Conservation (phyloP, 202 grass and related monocot species). For the Setaria italica region DNA sequence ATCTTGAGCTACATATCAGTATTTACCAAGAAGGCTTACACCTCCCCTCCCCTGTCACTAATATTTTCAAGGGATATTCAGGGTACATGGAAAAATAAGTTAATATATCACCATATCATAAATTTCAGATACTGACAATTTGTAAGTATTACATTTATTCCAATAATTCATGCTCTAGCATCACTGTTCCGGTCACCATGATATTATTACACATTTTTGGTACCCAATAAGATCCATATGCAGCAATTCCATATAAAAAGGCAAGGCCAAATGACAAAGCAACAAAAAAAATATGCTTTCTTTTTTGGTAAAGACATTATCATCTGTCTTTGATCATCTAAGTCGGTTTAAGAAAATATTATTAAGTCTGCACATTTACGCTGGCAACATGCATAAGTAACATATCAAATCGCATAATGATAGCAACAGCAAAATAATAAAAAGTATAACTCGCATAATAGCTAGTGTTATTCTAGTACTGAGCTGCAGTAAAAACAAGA, state of each 20-base stretch:
- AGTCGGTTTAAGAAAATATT: conserved; percentile 6
- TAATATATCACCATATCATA: not conserved
- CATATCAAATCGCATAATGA: conserved; percentile 10
- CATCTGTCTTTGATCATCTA: conserved; percentile 3
- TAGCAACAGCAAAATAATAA: not conserved
- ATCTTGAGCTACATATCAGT: not conserved
- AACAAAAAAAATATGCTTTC: not conserved
- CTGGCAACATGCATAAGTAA: conserved; percentile 19
- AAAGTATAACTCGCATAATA: not conserved
- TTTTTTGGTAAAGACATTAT: conserved; percentile 27
- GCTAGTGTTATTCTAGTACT: not conserved
- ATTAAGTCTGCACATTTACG: conserved; percentile 7
- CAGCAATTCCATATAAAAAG: not conserved
- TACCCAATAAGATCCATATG: not conserved
- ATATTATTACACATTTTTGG: not conserved
- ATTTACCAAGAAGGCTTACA: not conserved
- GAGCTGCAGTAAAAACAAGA: conserved; percentile 19
- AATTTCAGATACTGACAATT: not conserved
- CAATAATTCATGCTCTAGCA: not conserved
- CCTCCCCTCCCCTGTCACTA: too few species aligned
- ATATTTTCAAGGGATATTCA: not conserved
- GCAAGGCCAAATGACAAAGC: not conserved
- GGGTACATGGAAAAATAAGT: conserved; percentile 6
- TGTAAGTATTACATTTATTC: not conserved
- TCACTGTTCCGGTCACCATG: not conserved